Percentiles rank a stretch among this genome's conserved stretches.
Conservation (phyloP, 345 rosid species). For the Syzygium jambos region DNA sequence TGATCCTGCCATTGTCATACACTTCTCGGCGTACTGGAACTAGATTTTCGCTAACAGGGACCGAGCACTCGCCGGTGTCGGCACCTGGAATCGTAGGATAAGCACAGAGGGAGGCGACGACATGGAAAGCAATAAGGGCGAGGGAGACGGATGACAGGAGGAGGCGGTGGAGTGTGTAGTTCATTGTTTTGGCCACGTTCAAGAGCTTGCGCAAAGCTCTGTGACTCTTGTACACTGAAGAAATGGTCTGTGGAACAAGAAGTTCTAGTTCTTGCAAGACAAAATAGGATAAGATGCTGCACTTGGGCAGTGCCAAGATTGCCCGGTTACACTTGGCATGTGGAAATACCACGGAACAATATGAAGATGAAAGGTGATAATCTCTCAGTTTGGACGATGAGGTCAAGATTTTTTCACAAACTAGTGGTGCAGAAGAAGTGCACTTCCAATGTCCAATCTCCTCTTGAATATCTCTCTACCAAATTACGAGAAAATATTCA, state of each 20-base stretch:
- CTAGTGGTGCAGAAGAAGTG: neutral
- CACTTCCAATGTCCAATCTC: neutral
- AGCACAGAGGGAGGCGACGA: slow-evolving; percentile 12
- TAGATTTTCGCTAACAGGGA: neutral
- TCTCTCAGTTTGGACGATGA: neutral
- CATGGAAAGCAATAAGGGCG: neutral
- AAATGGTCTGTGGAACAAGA: neutral
- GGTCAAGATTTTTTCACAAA: neutral
- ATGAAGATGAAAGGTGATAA: neutral
- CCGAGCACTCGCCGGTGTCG: neutral
- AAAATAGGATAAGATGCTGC: neutral
- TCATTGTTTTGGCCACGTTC: neutral
- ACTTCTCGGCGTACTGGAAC: slow-evolving; percentile 70
- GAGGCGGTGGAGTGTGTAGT: slow-evolving; percentile 1
- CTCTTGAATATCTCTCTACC: neutral
- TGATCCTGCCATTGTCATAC: slow-evolving; percentile 55
- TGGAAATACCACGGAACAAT: neutral
- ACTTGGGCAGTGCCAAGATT: neutral
- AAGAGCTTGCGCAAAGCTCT: neutral
- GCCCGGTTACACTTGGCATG: neutral
- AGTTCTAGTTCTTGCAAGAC: neutral
- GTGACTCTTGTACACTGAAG: neutral
- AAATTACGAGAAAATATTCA: neutral
- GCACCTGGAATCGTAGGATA: slow-evolving; percentile 34
- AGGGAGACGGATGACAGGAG: neutral